Conservation (phyloP, 768 basidiomycete genomes). For the Auriculariales sp. region DNA sequence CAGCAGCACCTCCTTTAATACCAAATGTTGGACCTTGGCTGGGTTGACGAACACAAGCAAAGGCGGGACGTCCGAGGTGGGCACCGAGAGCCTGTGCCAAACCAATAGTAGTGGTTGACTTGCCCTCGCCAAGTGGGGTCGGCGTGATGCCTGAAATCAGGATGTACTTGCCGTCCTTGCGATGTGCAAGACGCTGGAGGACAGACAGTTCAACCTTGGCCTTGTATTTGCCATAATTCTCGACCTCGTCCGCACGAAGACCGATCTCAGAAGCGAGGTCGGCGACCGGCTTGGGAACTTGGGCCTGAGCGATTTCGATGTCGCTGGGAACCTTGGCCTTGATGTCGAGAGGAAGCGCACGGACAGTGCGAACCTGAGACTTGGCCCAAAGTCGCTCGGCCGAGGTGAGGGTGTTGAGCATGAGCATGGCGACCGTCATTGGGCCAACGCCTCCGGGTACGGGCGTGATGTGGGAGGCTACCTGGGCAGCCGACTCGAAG, state of each 20-base stretch:
- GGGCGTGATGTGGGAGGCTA: conserved; percentile 87
- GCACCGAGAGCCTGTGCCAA: conserved; percentile 93
- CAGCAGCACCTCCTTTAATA: conserved; percentile 97
- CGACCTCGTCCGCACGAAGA: conserved; percentile 70
- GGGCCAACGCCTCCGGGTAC: conserved; percentile 98
- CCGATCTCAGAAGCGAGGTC: conserved; percentile 83
- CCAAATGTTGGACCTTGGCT: conserved; percentile 98
- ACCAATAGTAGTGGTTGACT: conserved; percentile 96
- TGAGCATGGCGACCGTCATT: conserved; percentile 98
- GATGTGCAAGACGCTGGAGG: conserved; percentile 67
- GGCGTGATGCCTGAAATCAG: conserved; percentile 94
- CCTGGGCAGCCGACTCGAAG: conserved; percentile 54
- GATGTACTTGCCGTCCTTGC: conserved; percentile 91
- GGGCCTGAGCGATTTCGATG: conserved; percentile 91
- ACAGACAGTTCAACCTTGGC: conserved; percentile 90
- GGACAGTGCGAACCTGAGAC: conserved; percentile 48
- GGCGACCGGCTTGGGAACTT: conserved; percentile 79
- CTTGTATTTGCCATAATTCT: conserved; percentile 91
- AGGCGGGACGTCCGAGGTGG: conserved; percentile 80
- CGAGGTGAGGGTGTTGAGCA: conserved; percentile 82
- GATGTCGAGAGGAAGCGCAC: conserved; percentile 66
- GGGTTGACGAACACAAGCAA: conserved; percentile 95
- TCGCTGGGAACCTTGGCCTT: conserved; percentile 85
- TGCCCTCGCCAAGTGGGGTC: conserved; percentile 93
- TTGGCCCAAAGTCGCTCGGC: conserved; percentile 72